Base-by-base conservation (phyloP, 1,284 basidiomycete species). In the Ceratorhiza oryzae-sativae region DNA sequence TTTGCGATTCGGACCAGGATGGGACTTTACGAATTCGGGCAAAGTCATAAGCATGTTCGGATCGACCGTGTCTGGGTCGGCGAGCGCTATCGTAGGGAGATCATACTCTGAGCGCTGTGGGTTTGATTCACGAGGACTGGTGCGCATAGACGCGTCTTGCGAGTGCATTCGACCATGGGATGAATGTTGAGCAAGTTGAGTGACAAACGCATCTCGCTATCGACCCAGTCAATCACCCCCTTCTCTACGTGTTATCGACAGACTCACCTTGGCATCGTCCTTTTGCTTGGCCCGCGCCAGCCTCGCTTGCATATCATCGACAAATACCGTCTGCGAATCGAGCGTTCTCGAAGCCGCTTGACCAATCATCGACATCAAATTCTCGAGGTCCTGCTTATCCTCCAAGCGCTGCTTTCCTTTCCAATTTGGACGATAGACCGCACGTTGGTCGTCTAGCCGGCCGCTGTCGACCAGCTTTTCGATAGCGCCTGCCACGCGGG, bases 161-260 rank as follows among this genome's bases (percentile, higher is more conserved):
- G 84, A 84, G 73, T 89, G 88, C 46, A 93, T 81, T 62, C 91
- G 84, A 18, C 91, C 86, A 1, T 86, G 84, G 72, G 83, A 82
- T 0, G 91, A 90, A 77, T 92, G 90, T 42, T 84, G 81, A 15
- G 87, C 82, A 1, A 93, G 83, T 67, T 88, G 87, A 72, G 89
- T 87, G 1, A 92, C 88, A 77, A 93, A 92, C 18, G 85, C 87
- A 36, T 87, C 85, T 59, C 87, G 86, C 90, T 92, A 75, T 46
- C 25, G 56, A 68, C 45, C 71, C 75, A 75, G 67, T 48, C 59
- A 56, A 49, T 70, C 12, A 67, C 25, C 65, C 71, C 18, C 20
- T 27, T 30, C 27, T 34, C 18, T 9, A n/a, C 30, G 51, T 20
- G n/a, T 27, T 46, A 45, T 32, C 23, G 36, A 71, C 1, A 30